Evolutionary conservation across 108 stramenopile genomes (phyloP), one percentile per base, ranked within the genome.

Genomic region (Pseudonitzschia delicatissima): DNA sequence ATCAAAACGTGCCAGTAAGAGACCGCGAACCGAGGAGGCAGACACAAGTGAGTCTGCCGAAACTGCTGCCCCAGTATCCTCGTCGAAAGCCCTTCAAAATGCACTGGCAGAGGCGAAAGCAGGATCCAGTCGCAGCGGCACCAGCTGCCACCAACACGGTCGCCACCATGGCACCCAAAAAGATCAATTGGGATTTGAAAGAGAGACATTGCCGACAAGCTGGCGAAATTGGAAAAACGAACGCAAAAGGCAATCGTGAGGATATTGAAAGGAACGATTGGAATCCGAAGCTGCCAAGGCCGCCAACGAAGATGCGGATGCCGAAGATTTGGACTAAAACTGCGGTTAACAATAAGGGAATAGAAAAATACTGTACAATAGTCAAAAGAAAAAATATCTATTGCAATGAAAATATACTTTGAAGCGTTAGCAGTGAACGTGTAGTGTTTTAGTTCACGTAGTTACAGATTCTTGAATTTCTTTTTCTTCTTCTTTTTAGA

Each of bases 101-200:
- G 91, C 91, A 11, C 57, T 90, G 48, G 45, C 48, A 35, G 65
- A 83, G 51, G 87, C 88, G 7, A 65, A 79, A 48, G 57, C 75
- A 35, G 80, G 2, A 79, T 32, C 25, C 62, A 11, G 32, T 31
- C 37, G 5, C 39, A 35, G 23, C 37, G 20, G 40, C 7, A n/a
- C 34, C 27, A 28, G 21, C 35, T 13, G 31, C 49, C 21, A 28
- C 39, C 28, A 5, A 7, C 40, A 48, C 32, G 13, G 72, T 60
- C 31, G 21, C 39, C 1, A 23, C 7, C 27, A 39, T 77, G 28
- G 67, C 83, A 20, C 81, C 87, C 4, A 80, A 87, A 60, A 94
- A 94, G 64, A 79, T 87, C 36, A 94, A 94, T 71, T 84, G 83
- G 85, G 92, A 94, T 86, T 74, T 94, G 67, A 94, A n/a, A 94